Conservation (phyloP, 176 grass and related monocot species). For the Raddia guianensis region DNA sequence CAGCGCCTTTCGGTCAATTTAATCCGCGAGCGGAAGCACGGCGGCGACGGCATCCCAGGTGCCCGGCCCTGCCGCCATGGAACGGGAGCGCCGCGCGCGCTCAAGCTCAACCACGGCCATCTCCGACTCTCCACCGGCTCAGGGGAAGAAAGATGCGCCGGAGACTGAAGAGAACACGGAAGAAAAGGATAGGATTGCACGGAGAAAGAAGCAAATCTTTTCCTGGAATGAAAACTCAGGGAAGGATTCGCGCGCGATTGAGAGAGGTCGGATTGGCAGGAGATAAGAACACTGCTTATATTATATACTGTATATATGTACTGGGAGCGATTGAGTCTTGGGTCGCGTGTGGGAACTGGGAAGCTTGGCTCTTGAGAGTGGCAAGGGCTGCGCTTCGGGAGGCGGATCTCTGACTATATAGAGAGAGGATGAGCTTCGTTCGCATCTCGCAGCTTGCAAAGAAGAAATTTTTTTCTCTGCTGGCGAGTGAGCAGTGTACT, state of each 20-base stretch:
- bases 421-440: not conserved
- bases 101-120: constrained; percentile 27
- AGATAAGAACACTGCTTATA: not conserved
- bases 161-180: not conserved
- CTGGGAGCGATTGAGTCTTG: constrained; percentile 20
- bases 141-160: not conserved
- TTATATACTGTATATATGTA: not conserved
- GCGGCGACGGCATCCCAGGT: constrained; percentile 33
- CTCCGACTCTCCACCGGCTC: too few relatives aligned
- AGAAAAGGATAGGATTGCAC: constrained; percentile 2
- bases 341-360: not conserved
- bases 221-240: not conserved
- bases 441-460: not conserved
- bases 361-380: constrained; percentile 19
- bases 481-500: not conserved
- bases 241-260: not conserved
- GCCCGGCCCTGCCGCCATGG: constrained; percentile 25
- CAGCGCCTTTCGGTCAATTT: constrained; percentile 43
- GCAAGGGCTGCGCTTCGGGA: constrained; percentile 16
- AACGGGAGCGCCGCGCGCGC: constrained; percentile 5
- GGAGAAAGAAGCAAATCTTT: not conserved
- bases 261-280: not conserved
- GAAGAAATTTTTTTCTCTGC: not conserved
- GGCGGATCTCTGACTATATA: constrained; percentile 31
- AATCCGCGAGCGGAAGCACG: not conserved